Evolutionary conservation across 108 stramenopile species (phyloP).

Genomic region (Nannochloropsis salina): DNA sequence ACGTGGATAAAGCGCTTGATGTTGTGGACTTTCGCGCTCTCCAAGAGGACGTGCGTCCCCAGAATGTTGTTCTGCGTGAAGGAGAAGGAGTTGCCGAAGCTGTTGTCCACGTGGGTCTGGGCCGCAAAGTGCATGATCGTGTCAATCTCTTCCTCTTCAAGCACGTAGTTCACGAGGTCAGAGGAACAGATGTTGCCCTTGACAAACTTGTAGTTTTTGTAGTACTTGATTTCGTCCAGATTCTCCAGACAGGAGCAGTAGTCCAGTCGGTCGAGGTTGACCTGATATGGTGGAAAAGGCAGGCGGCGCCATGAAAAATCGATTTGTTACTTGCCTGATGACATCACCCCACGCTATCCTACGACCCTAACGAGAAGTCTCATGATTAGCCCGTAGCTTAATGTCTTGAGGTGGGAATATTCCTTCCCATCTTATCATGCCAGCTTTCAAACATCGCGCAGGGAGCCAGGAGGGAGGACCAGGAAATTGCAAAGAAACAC

Average conservation of each 20-base stretch:
- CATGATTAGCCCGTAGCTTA: too few species aligned
- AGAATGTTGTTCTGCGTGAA: conserved; percentile 97
- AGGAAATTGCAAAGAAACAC: not conserved
- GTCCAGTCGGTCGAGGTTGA: conserved; percentile 91
- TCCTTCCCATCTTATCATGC: too few species aligned
- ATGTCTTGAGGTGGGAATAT: too few species aligned
- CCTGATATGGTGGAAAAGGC: not conserved
- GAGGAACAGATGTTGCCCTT: conserved; percentile 90
- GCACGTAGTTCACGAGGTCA: conserved; percentile 86
- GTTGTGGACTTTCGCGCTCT: conserved; percentile 78
- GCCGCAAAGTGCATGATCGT: conserved; percentile 98
- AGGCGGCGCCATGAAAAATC: too few species aligned
- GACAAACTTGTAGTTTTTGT: conserved; percentile 93
- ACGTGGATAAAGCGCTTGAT: conserved; percentile 93
- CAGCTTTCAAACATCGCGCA: too few species aligned
- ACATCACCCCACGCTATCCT: too few species aligned
- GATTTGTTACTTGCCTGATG: too few species aligned
- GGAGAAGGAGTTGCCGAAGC: conserved; percentile 96
- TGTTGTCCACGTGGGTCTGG: conserved; percentile 94
- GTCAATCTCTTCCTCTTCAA: conserved; percentile 85
- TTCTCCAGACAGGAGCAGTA: conserved; percentile 96
- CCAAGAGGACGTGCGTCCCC: conserved; percentile 96
- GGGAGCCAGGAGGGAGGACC: not conserved
- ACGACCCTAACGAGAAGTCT: too few species aligned
- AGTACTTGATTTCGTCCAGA: conserved; percentile 61